Base-by-base conservation (phyloP, 1,284 basidiomycete genomes). In the Microbotryum violaceum region DNA sequence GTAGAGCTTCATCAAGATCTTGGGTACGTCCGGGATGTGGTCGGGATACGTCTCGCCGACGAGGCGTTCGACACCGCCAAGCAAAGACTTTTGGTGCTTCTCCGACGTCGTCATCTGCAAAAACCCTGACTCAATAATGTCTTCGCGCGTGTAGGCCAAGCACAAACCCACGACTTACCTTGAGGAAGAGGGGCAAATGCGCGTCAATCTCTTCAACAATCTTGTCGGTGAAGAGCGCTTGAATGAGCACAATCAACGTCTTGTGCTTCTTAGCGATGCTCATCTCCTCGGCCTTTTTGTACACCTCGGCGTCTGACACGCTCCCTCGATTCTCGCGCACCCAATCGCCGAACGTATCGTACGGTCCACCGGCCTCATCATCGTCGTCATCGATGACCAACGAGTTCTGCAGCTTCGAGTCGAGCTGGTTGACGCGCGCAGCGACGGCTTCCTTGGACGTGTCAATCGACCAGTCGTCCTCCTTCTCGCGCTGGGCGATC, bases 241-340 rank as follows among this genome's bases (percentile, higher is more conserved):
- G 87, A 33, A 86, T 86, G 55, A 99, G 79, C 58, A 93, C 85
- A 65, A 90, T 82, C 37, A 96, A 80, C 1, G 87, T 82, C 82
- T 89, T 94, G 82, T 97, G 91, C 79, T 97, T 98, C 81, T 91
- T 93, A 73, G 89, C 90, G 69, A 98, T 88, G 42, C 89, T 90
- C 46, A 93, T 75, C 64, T 96, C 92, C 74, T 94, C 88, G 5
- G 89, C 88, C 79, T 92, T 91, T 77, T 89, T 88, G 78, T 83
- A 89, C 61, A 97, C 82, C 23, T 86, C 83, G 61, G 87, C 79
- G 6, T 85, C 78, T 49, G 78, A 73, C 18, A 70, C 61, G 9
- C 78, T 78, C 50, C 82, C 84, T 52, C 81, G 81, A 72, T 89
- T 86, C 69, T 92, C 90, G 71, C 86, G 80, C 64, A 92, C 81